These are phyloP conservation scores for Mucor velutinosus DNA, from an alignment of 371 early-diverging fungal genomes.

Conservation along the genomic window DNA sequence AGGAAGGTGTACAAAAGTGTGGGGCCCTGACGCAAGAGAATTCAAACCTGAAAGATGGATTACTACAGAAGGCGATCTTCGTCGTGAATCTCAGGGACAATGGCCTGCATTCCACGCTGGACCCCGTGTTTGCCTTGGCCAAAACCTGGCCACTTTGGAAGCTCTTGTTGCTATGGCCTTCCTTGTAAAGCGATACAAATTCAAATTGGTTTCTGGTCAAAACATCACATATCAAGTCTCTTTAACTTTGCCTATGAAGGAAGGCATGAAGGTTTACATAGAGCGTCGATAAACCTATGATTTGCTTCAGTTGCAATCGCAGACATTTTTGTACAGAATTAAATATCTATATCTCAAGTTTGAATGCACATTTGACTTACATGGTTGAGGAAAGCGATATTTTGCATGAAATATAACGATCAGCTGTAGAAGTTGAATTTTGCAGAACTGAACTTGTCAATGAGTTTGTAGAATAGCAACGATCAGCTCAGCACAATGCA, in stretches of 20 bases:
- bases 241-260: conserved; percentile 53
- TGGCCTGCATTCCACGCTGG: conserved; percentile 70
- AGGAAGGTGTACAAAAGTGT: conserved; percentile 55
- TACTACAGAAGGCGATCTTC: conserved; percentile 32
- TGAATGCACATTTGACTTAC: neutral
- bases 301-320: neutral
- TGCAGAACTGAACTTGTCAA: neutral
- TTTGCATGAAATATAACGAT: neutral
- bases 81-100: conserved; percentile 40
- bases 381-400: neutral
- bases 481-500: too few species aligned
- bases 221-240: conserved; percentile 37
- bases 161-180: conserved; percentile 42
- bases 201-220: conserved; percentile 42
- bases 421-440: neutral
- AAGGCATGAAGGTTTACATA: conserved; percentile 45
- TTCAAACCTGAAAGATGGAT: conserved; percentile 72
- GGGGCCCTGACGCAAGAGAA: conserved; percentile 62
- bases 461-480: too few species aligned
- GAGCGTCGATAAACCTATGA: conserved; percentile 7
- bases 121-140: conserved; percentile 69
- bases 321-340: neutral
- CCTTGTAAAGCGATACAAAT: conserved; percentile 41
- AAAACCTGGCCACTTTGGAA: conserved; percentile 51
- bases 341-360: neutral